phyloP scores from a whole-genome alignment of 2,329 filamentous ascomycete genomes.

The Colletotrichum musicola region DNA sequence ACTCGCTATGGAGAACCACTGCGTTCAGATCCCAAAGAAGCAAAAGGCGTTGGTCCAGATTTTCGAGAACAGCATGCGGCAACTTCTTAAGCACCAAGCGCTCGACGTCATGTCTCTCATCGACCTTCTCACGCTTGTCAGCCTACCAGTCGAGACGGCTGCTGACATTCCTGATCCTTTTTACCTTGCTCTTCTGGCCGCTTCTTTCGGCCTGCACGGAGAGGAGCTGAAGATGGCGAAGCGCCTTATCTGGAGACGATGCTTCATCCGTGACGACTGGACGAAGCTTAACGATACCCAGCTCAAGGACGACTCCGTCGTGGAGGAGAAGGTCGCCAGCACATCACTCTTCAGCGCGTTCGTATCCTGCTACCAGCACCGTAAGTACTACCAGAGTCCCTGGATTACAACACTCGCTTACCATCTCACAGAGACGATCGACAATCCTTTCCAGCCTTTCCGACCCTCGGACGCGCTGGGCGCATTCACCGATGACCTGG shows the following conservation, averaged over 20 bases:
- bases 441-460: constrained; percentile 59
- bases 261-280: constrained; percentile 90
- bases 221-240: constrained; percentile 71
- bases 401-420: constrained; percentile 44
- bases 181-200: constrained; percentile 76
- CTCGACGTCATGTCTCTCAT: constrained; percentile 76
- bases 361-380: constrained; percentile 71
- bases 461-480: constrained; percentile 68
- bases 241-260: constrained; percentile 85
- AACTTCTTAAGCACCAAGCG: constrained; percentile 78
- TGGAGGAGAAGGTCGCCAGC: constrained; percentile 70
- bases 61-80: constrained; percentile 77
- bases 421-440: constrained; percentile 53
- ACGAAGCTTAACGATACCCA: constrained; percentile 80
- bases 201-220: constrained; percentile 65
- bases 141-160: constrained; percentile 57
- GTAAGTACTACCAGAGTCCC: constrained; percentile 55
- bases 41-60: constrained; percentile 76
- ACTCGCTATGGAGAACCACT: constrained; percentile 78
- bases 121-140: constrained; percentile 83
- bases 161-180: constrained; percentile 78
- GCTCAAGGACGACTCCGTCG: constrained; percentile 77
- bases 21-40: constrained; percentile 66
- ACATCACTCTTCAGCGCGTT: constrained; percentile 80
- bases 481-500: constrained; percentile 72